Conservation (phyloP, 2,329 filamentous ascomycete genomes). For the Ascosphaera apis region DNA sequence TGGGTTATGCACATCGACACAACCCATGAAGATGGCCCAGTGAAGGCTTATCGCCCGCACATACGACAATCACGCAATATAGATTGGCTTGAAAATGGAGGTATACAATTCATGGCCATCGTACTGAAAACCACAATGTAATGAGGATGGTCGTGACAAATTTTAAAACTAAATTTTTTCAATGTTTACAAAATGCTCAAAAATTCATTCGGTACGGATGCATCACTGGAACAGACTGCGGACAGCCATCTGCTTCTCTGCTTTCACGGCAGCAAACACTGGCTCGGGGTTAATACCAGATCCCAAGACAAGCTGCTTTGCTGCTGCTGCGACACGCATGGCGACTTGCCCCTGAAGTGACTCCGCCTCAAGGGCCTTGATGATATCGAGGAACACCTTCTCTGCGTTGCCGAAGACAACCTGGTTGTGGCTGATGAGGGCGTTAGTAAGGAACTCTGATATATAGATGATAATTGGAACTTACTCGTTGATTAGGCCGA, state of each 20-base stretch:
- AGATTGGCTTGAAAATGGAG: no score
- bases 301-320: constrained; percentile 52
- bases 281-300: constrained; percentile 55
- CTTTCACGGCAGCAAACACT: constrained; percentile 43
- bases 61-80: no score
- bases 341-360: constrained; percentile 71
- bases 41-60: no score
- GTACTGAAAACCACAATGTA: no score
- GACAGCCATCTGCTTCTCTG: constrained; percentile 60
- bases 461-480: constrained; percentile 18
- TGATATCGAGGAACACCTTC: constrained; percentile 66
- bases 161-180: no score
- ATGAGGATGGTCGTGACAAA: no score
- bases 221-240: constrained; percentile 55
- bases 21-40: no score
- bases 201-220: no score
- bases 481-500: constrained; percentile 84
- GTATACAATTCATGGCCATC: no score
- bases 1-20: no score
- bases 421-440: constrained; percentile 51
- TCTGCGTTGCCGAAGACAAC: constrained; percentile 53
- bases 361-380: constrained; percentile 73
- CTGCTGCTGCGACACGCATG: constrained; percentile 49
- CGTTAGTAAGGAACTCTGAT: constrained; percentile 5
- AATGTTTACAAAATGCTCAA: no score